phyloP scores from a whole-genome alignment of 805 yeast species.

The Cyberlindnera mycetangii region DNA sequence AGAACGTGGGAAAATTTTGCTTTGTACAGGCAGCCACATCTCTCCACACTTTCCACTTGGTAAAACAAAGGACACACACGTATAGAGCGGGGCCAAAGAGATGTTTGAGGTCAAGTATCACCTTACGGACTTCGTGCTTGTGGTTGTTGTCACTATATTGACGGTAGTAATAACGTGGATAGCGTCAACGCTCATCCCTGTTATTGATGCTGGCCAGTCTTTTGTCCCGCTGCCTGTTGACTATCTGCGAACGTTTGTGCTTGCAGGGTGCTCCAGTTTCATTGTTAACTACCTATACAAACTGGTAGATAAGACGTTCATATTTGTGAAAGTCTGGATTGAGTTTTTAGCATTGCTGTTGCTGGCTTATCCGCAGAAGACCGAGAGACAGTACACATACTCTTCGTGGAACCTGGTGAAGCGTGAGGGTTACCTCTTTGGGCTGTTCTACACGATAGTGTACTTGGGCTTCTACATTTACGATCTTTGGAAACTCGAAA shows the following conservation, averaged over 20 bases:
- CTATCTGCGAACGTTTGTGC: slow-evolving; percentile 36
- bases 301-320: slow-evolving; percentile 30
- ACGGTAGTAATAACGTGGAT: background rate
- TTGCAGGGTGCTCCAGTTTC: slow-evolving; percentile 35
- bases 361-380: slow-evolving; percentile 40
- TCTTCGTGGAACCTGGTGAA: slow-evolving; percentile 39
- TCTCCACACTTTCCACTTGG: background rate
- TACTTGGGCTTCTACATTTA: slow-evolving; percentile 33
- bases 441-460: slow-evolving; percentile 21
- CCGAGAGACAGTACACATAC: slow-evolving; percentile 22
- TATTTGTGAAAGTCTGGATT: slow-evolving; percentile 34
- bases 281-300: slow-evolving; percentile 26
- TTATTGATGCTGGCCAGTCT: slow-evolving; percentile 14
- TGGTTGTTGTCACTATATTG: background rate
- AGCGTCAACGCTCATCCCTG: slow-evolving; percentile 7
- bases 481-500: slow-evolving; percentile 29
- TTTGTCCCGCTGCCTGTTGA: slow-evolving; percentile 38
- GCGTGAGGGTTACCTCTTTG: slow-evolving; percentile 38
- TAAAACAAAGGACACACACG: background rate
- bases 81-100: too few relatives aligned
- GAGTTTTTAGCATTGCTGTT: slow-evolving; percentile 34
- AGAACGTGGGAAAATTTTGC: background rate
- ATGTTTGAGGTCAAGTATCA: background rate
- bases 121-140: background rate
- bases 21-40: background rate